Evolutionary conservation across 2,329 filamentous ascomycete genomes (phyloP), one percentile per base, ranked within the genome.

Genomic region (Blastomyces emzantsi): DNA sequence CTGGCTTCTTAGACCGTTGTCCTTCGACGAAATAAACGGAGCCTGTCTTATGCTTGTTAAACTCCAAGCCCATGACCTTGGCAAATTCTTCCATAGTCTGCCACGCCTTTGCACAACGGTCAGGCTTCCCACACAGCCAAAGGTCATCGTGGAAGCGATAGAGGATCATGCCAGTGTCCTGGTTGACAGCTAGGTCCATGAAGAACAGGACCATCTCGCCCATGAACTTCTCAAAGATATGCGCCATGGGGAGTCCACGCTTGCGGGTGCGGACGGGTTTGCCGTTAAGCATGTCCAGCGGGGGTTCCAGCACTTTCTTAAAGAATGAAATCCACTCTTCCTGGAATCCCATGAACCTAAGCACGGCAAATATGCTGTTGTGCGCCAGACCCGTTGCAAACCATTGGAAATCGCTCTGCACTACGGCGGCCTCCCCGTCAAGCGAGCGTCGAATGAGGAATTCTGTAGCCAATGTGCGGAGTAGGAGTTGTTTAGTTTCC

Each of bases 111-210:
- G 72, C 74, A 59, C 76, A 78, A 3, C 71, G 70, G 2, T 73
- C 68, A 5, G 78, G 78, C 22, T 79, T 71, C 2, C 77, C 78
- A 39, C 76, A 77, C 22, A 82, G 75, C 79, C 80, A 82, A 15
- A 82, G 67, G 61, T 82, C 80, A 64, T 82, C 80, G 57, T 81
- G 78, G 19, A 81, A 66, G 1, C 80, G 79, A 64, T 82, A 78
- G 0, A 81, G 69, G 3, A 79, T 70, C 57, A 76, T 71, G 0
- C 79, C 77, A 0, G 79, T 78, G 13, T 72, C 65, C 51, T 76
- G 74, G 60, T 80, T 80, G 22, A 82, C 75, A 0, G 77, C 73
- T 15, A 80, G 71, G 63, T 81, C 80, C 69, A 82, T 70, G 64
- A 78, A 78, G 62, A 80, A 80, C 4, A 82, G 69, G 0, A 81